Evolutionary conservation across 768 basidiomycete species (phyloP).

Genomic region (Candolleomyces efflorescens): DNA sequence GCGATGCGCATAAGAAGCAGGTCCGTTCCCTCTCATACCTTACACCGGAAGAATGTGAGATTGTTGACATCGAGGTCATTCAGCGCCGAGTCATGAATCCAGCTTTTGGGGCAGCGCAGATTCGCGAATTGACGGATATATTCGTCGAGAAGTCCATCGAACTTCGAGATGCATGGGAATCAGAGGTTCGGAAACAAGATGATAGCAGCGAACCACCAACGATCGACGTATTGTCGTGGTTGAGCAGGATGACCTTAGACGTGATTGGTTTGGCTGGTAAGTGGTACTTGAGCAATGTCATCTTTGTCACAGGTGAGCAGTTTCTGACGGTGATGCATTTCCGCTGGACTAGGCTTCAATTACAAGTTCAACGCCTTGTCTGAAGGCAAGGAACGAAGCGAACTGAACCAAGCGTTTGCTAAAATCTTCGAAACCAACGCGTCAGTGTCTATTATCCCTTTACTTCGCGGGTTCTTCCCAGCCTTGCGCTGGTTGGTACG

Average conservation of each 20-base stretch:
- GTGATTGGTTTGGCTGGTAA: slow-evolving; percentile 68
- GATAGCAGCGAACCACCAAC: slow-evolving; percentile 16
- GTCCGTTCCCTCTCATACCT: slow-evolving; percentile 16
- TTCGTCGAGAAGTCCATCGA: not conserved
- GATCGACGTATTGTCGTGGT: slow-evolving; percentile 60
- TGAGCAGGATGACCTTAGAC: slow-evolving; percentile 66
- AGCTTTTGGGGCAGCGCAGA: slow-evolving; percentile 56
- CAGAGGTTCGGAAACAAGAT: slow-evolving; percentile 26
- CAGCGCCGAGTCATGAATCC: slow-evolving; percentile 53
- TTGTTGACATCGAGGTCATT: not conserved
- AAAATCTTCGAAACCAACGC: slow-evolving; percentile 44
- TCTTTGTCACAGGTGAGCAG: not conserved
- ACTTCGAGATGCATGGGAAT: slow-evolving; percentile 46
- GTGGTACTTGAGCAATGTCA: slow-evolving; percentile 19
- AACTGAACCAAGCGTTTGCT: slow-evolving; percentile 50
- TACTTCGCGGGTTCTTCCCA: slow-evolving; percentile 33
- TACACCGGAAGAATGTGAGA: not conserved
- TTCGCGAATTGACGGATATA: slow-evolving; percentile 46
- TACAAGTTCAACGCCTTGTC: slow-evolving; percentile 29
- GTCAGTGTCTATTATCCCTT: slow-evolving; percentile 26
- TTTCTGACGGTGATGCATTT: not conserved
- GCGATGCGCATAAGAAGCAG: slow-evolving; percentile 40
- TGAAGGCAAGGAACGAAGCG: slow-evolving; percentile 31
- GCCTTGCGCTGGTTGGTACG: slow-evolving; percentile 33
- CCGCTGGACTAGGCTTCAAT: slow-evolving; percentile 22